Evolutionary conservation across 257 asterid genomes (phyloP).

Genomic region (Ligustrum vulgare): DNA sequence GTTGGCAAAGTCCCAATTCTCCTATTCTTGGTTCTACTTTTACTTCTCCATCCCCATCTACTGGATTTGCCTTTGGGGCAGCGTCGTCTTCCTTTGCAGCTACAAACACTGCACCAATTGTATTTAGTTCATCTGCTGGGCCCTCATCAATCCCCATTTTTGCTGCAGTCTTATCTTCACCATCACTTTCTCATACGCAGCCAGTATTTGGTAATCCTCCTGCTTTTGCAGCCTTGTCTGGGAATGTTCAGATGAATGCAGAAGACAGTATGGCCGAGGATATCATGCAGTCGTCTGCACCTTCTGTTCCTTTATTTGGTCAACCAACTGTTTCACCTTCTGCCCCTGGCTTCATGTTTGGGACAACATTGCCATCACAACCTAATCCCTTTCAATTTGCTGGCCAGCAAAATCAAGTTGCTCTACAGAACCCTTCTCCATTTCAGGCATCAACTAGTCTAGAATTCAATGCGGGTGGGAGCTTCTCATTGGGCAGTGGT

Average conservation of each 20-base stretch:
- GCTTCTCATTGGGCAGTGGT: slow-evolving; percentile 46
- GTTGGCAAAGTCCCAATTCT: slow-evolving; percentile 42
- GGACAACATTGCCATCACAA: slow-evolving; percentile 40
- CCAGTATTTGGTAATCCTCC: slow-evolving; percentile 25
- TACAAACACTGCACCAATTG: slow-evolving; percentile 20
- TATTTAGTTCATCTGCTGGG: slow-evolving; percentile 31
- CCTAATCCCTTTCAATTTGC: slow-evolving; percentile 53
- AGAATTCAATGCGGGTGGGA: slow-evolving; percentile 42
- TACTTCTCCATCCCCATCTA: slow-evolving; percentile 38
- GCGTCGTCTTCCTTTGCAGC: slow-evolving; percentile 33
- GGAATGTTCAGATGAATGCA: slow-evolving; percentile 62
- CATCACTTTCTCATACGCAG: background rate
- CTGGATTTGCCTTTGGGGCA: slow-evolving; percentile 39
- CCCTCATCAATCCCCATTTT: slow-evolving; percentile 24
- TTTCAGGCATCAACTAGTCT: slow-evolving; percentile 40
- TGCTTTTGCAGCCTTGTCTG: slow-evolving; percentile 39
- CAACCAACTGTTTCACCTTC: slow-evolving; percentile 50
- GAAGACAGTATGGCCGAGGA: slow-evolving; percentile 98
- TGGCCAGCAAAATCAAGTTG: slow-evolving; percentile 56
- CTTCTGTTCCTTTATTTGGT: slow-evolving; percentile 41
- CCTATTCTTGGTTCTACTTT: slow-evolving; percentile 39
- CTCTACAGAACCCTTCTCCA: slow-evolving; percentile 38
- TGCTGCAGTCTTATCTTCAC: slow-evolving; percentile 21
- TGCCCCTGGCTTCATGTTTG: slow-evolving; percentile 49
- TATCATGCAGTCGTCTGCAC: slow-evolving; percentile 54